These are phyloP conservation scores for Cryomyces minteri DNA, from an alignment of 495 filamentous ascomycete species.

Conservation along the genomic window DNA sequence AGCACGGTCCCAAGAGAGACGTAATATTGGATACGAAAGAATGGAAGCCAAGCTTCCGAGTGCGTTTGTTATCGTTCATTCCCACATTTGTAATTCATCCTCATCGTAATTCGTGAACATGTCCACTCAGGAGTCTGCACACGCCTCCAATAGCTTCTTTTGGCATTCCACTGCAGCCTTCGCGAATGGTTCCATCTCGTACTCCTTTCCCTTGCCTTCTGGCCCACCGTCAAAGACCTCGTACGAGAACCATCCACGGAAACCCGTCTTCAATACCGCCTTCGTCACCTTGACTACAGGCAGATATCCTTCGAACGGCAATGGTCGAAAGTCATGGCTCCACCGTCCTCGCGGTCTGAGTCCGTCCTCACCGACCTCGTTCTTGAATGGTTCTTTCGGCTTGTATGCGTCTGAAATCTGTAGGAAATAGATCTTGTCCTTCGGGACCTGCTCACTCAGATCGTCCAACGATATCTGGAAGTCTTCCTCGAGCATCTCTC, in stretches of 20 bases:
- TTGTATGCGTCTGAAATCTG: conserved; percentile 71
- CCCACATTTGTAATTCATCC: too few species aligned
- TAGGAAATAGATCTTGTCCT: conserved; percentile 56
- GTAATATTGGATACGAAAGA: too few species aligned
- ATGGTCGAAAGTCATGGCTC: conserved; percentile 53
- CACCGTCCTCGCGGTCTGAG: conserved; percentile 43
- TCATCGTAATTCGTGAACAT: too few species aligned
- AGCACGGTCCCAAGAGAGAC: too few species aligned
- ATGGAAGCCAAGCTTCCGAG: too few species aligned
- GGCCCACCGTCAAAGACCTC: conserved; percentile 58
- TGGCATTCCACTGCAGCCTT: conserved; percentile 39
- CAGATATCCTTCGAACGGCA: conserved; percentile 55
- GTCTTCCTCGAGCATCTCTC: conserved; percentile 19
- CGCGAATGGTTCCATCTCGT: conserved; percentile 39
- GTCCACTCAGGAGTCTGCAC: conserved; percentile 7
- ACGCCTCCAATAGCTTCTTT: conserved; percentile 32
- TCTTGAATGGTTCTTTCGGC: conserved; percentile 30
- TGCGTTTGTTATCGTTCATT: too few species aligned
- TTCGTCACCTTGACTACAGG: conserved; percentile 45
- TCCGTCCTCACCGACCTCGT: conserved; percentile 25
- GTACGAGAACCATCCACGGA: conserved; percentile 52
- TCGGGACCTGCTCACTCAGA: conserved; percentile 35
- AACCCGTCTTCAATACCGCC: conserved; percentile 54
- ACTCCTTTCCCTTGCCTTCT: conserved; percentile 36
- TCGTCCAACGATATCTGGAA: conserved; percentile 35